These are phyloP conservation scores for Tylopilus rubrobrunneus DNA, from an alignment of 768 basidiomycete genomes.

Conservation along the genomic window DNA sequence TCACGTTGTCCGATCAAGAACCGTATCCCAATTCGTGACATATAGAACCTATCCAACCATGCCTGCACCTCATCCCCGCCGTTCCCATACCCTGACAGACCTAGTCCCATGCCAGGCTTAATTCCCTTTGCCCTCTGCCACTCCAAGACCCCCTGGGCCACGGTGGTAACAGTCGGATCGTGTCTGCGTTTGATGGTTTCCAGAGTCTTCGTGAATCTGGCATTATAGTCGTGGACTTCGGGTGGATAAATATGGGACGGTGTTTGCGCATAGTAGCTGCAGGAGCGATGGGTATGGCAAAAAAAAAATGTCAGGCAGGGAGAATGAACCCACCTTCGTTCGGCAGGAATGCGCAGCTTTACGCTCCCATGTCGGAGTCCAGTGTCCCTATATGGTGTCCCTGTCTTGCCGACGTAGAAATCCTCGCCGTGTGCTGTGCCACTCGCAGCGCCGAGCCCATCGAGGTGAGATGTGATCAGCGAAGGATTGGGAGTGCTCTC, in stretches of 20 bases:
- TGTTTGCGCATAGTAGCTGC: constrained; percentile 83
- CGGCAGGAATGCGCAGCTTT: constrained; percentile 78
- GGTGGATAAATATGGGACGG: constrained; percentile 78
- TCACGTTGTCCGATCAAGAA: constrained; percentile 95
- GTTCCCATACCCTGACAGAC: constrained; percentile 39
- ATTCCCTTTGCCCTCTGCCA: constrained; percentile 69
- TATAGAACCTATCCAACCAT: constrained; percentile 96
- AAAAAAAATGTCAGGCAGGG: neutral
- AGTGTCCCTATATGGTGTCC: constrained; percentile 13
- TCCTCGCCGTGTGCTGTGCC: constrained; percentile 8
- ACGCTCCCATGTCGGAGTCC: constrained; percentile 50
- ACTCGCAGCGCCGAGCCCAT: constrained; percentile 30
- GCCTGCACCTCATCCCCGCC: constrained; percentile 88
- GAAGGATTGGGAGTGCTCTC: constrained; percentile 81
- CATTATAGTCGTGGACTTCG: constrained; percentile 90
- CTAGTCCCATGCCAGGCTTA: constrained; percentile 27
- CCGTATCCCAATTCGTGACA: constrained; percentile 93
- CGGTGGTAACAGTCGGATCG: constrained; percentile 96
- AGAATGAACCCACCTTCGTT: constrained; percentile 55
- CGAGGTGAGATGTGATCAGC: constrained; percentile 33
- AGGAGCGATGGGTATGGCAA: constrained; percentile 1
- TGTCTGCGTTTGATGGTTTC: constrained; percentile 91
- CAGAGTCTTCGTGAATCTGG: constrained; percentile 80
- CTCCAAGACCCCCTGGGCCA: constrained; percentile 93
- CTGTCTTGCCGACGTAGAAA: neutral